Percentiles rank a stretch among this genome's conserved stretches.
Conservation (phyloP, 345 rosid species). For the Sapria himalayana region DNA sequence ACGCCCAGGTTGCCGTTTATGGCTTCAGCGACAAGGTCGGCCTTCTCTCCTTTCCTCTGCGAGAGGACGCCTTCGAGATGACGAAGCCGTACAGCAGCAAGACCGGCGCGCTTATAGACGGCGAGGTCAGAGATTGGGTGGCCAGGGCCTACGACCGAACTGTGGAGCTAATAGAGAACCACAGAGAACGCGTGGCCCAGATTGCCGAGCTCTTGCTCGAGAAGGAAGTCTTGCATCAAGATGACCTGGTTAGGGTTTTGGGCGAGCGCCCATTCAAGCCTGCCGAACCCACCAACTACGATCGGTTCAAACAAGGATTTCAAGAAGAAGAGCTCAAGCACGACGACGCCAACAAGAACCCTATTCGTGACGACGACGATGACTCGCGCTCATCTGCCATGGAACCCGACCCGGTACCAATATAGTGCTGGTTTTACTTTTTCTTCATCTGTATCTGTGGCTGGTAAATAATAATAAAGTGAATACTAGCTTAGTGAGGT, state of each 20-base stretch:
- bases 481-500: too few relatives aligned
- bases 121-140: constrained; percentile 84
- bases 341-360: constrained; percentile 12
- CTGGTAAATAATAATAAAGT: too few relatives aligned
- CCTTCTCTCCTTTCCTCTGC: constrained; percentile 75
- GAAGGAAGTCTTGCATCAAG: constrained; percentile 79
- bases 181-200: constrained; percentile 53
- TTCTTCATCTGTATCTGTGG: constrained; percentile 9
- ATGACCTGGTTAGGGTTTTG: constrained; percentile 38
- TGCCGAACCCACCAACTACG: constrained; percentile 46
- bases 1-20: constrained; percentile 88
- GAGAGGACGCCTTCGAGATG: constrained; percentile 55
- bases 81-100: constrained; percentile 78
- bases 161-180: constrained; percentile 40
- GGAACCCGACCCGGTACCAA: constrained; percentile 51
- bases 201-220: constrained; percentile 72
- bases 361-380: constrained; percentile 22
- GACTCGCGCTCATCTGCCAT: constrained; percentile 29
- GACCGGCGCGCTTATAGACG: constrained; percentile 68
- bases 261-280: constrained; percentile 78
- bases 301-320: constrained; percentile 58
- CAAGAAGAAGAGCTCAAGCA: constrained; percentile 19
- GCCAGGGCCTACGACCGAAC: constrained; percentile 49
- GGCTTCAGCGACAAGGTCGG: constrained; percentile 97
- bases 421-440: constrained; percentile 9